These are phyloP conservation scores for Kurtzmaniella quercitrusa DNA, from an alignment of 1,139 yeast species.

Conservation along the genomic window DNA sequence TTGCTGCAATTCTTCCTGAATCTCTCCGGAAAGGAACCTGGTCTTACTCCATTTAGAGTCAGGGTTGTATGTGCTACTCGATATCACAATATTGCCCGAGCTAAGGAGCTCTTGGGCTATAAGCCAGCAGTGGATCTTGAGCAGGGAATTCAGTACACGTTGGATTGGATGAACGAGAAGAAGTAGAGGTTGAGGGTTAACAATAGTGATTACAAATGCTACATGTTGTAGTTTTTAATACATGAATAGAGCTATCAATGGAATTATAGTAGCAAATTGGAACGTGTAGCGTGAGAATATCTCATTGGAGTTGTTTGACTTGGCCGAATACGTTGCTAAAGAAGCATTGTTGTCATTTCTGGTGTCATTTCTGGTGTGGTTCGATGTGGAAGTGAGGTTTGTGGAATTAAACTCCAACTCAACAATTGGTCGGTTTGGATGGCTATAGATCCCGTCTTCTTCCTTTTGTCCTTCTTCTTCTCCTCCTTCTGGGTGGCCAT, in stretches of 20 bases:
- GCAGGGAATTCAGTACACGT: conserved; percentile 74
- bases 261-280: neutral
- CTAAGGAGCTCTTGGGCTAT: conserved; percentile 74
- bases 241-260: neutral
- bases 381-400: neutral
- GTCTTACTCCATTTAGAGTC: conserved; percentile 94
- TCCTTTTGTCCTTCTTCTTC: neutral
- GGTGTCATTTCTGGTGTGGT: neutral
- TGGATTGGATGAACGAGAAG: conserved; percentile 83
- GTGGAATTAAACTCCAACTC: neutral
- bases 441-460: too few relatives aligned
- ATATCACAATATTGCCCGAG: conserved; percentile 88
- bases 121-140: conserved; percentile 77
- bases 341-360: neutral
- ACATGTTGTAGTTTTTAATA: neutral
- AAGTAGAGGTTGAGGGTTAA: too few relatives aligned
- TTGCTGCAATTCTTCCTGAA: conserved; percentile 70
- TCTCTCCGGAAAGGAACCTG: conserved; percentile 77
- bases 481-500: neutral
- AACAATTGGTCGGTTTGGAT: neutral
- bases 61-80: conserved; percentile 91
- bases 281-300: neutral
- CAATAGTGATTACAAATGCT: too few relatives aligned
- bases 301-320: neutral
- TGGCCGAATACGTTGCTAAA: neutral